Conservation (phyloP, 129 eudicot species). For the Calendula officinalis region DNA sequence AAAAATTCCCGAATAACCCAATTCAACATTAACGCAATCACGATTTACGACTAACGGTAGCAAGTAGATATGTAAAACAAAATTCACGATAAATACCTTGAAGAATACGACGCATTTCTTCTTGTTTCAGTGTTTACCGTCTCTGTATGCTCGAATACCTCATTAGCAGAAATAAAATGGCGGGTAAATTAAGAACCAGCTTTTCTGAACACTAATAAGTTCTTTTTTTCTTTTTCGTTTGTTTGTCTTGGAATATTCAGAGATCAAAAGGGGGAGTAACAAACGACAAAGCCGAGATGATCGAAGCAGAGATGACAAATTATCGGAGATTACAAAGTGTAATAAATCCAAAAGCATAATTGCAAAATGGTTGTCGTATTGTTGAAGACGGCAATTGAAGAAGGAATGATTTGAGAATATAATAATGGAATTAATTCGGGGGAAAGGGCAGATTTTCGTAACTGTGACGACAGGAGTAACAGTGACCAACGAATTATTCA, state of each 20-base stretch:
- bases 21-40: neutral
- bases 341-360: neutral
- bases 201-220: conserved; percentile 7
- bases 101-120: conserved; percentile 36
- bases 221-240: neutral
- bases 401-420: conserved; percentile 9
- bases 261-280: conserved; percentile 23
- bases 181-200: conserved; percentile 14
- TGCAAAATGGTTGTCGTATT: conserved; percentile 6
- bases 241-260: conserved; percentile 16
- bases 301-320: conserved; percentile 20
- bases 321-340: conserved; percentile 28
- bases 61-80: neutral
- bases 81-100: conserved; percentile 23
- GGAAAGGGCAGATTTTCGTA: neutral
- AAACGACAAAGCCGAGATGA: conserved; percentile 34
- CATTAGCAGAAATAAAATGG: conserved; percentile 24
- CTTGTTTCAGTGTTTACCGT: conserved; percentile 11
- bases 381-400: conserved; percentile 36
- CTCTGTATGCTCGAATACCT: conserved; percentile 5
- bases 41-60: neutral
- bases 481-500: conserved; percentile 7
- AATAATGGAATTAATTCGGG: neutral
- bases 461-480: neutral
- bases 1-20: neutral